Evolutionary conservation across 441 rosid genomes (phyloP), one percentile per base, ranked within the genome.

Genomic region (Dalechampia spathulata): DNA sequence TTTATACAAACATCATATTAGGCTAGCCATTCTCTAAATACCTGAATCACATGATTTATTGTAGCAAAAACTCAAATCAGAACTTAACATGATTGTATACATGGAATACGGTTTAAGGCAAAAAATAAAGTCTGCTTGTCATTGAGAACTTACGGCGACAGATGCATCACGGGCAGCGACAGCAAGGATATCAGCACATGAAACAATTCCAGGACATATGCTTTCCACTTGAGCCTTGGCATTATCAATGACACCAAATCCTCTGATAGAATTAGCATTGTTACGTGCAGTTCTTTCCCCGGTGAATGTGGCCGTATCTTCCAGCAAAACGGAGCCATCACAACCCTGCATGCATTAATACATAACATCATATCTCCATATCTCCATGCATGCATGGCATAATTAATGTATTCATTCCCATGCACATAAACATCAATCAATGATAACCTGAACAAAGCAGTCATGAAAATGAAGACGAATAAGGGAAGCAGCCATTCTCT

Each of bases 121-220:
- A n/a, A n/a, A n/a, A n/a, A 30, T 30, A 30, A 30, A 30, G 34
- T 30, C 8, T n/a, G n/a, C n/a, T 8, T 30, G 34, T 3, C 4
- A 30, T 3, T 3, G 25, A 7, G 1, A 52, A 66, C 83, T 67
- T 22, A 81, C 82, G 30, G 62, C 71, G 45, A 67, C 79, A 13
- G 84, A 77, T 16, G 94, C 77, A 49, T 85, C 90, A 41, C 83
- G 67, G 0, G 85, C 82, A 0, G 87, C 85, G 1, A 83, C 75
- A 0, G 83, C 76, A 1, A 85, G 23, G 14, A 85, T 69, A 60
- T 85, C 90, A 8, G 90, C 84, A 1, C 90, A 83, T 7, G 87
- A 85, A 14, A 83, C 78, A 1, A 77, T 64, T 0, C 85, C 83
- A 0, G 87, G 86, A 53, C 87, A 83, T 0, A 75, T 48, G 21